phyloP scores from a whole-genome alignment of 106 monocot genomes.

The Acorus gramineus region DNA sequence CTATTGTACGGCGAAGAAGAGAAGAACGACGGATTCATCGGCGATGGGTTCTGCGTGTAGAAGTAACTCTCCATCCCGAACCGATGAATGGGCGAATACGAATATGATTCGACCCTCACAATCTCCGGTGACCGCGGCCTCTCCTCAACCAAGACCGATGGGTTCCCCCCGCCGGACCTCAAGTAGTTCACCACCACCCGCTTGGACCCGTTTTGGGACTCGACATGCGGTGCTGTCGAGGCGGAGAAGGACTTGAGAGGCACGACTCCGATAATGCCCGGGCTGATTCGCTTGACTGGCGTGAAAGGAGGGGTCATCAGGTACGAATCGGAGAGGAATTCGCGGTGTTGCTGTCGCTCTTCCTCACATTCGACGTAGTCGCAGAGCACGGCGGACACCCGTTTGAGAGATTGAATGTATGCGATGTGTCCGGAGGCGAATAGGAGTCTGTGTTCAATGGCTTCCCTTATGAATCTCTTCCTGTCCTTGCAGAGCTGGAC shows the following conservation, averaged over 20 bases:
- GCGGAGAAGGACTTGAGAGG: conserved; percentile 14
- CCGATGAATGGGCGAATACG: conserved; percentile 34
- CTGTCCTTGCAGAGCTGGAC: conserved; percentile 81
- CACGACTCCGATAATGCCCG: conserved; percentile 22
- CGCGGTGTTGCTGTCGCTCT: conserved; percentile 3
- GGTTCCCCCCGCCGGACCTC: conserved; percentile 22
- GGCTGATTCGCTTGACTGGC: conserved; percentile 39
- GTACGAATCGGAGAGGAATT: conserved; percentile 34
- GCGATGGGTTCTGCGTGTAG: conserved; percentile 22
- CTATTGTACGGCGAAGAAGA: conserved; percentile 25
- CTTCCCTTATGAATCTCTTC: conserved; percentile 77
- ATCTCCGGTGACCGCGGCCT: conserved; percentile 47
- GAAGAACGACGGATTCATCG: conserved; percentile 21
- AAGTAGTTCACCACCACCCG: conserved; percentile 22
- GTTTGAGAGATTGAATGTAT: conserved; percentile 59
- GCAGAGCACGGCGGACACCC: conserved; percentile 60
- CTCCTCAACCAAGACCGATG: conserved; percentile 41
- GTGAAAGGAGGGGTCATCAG: conserved; percentile 28
- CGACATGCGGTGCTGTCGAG: too few relatives aligned
- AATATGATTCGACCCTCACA: conserved; percentile 37
- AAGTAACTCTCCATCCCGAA: conserved; percentile 34
- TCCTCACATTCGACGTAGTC: conserved; percentile 53
- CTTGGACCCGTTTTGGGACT: too few relatives aligned
- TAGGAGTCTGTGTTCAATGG: conserved; percentile 52
- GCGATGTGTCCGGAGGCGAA: conserved; percentile 63